Conservation (phyloP, 176 grass and related monocot genomes). For the Phoenix roebelenii region DNA sequence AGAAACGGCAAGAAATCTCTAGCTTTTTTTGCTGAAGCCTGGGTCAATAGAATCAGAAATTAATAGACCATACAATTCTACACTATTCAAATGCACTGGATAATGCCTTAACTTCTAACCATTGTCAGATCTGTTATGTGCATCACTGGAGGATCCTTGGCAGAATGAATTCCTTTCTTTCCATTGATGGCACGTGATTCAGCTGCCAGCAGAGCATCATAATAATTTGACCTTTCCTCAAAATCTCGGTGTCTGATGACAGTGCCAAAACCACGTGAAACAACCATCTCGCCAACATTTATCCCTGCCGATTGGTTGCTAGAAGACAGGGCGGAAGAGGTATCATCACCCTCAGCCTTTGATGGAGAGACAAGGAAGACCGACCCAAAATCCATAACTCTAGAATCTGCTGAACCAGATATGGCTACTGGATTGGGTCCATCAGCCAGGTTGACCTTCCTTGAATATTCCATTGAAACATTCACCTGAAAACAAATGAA, state of each 20-base stretch:
- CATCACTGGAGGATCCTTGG: conserved; percentile 64
- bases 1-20: conserved; percentile 94
- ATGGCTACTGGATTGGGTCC: conserved; percentile 38
- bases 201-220: conserved; percentile 77
- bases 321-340: conserved; percentile 29
- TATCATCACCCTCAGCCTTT: conserved; percentile 53
- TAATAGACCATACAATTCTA: conserved; percentile 1
- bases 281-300: conserved; percentile 82
- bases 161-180: conserved; percentile 85
- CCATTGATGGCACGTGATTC: conserved; percentile 80
- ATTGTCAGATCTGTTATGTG: conserved; percentile 88
- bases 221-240: conserved; percentile 90
- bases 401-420: conserved; percentile 39
- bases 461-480: conserved; percentile 93
- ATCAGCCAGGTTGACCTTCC: conserved; percentile 52
- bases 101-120: conserved; percentile 7
- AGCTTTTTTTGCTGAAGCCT: conserved; percentile 81
- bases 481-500: conserved; percentile 43
- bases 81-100: background rate
- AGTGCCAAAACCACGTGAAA: conserved; percentile 66
- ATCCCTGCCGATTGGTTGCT: conserved; percentile 28
- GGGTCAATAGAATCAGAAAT: conserved; percentile 4
- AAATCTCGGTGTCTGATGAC: conserved; percentile 85
- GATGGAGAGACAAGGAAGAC: conserved; percentile 57
- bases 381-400: conserved; percentile 88